phyloP scores from a whole-genome alignment of 2,329 filamentous ascomycete species.

The Colletotrichum magnum region DNA sequence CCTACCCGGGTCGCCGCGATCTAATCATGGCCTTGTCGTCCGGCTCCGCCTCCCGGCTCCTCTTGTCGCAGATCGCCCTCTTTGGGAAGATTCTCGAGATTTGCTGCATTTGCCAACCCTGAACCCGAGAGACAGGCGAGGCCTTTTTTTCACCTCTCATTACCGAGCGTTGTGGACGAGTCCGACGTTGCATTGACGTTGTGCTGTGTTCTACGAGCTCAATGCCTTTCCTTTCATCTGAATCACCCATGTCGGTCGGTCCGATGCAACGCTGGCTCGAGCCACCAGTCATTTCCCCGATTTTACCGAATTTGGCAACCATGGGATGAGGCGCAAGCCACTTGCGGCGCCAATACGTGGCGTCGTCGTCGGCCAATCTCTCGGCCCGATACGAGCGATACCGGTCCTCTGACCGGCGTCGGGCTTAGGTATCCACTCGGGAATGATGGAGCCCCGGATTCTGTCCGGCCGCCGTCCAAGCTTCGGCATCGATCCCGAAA shows the following conservation, averaged over 20 bases:
- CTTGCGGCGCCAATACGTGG: constrained; percentile 17
- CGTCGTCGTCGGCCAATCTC: constrained; percentile 2
- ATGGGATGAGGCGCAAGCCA: constrained; percentile 15
- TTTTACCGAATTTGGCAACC: neutral
- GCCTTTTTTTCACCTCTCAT: constrained; percentile 27
- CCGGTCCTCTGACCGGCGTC: too few species aligned
- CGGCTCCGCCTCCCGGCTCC: constrained; percentile 33
- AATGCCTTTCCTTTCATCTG: constrained; percentile 22
- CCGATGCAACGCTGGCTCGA: constrained; percentile 23
- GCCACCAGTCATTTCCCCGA: neutral
- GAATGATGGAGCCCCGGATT: neutral
- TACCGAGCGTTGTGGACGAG: constrained; percentile 13
- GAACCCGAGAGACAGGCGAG: constrained; percentile 21
- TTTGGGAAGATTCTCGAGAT: constrained; percentile 27
- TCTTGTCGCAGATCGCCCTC: constrained; percentile 34
- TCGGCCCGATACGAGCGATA: too few species aligned
- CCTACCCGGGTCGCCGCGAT: constrained; percentile 3
- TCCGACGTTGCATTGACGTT: constrained; percentile 27
- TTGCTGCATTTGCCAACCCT: constrained; percentile 30
- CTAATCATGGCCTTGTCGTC: constrained; percentile 25
- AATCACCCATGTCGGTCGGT: constrained; percentile 12
- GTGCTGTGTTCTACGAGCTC: constrained; percentile 8
- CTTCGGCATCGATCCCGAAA: neutral
- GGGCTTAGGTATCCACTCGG: too few species aligned
- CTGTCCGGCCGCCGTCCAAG: neutral